Conservation (phyloP, 2,329 filamentous ascomycete species). For the Calonectria crousiana region DNA sequence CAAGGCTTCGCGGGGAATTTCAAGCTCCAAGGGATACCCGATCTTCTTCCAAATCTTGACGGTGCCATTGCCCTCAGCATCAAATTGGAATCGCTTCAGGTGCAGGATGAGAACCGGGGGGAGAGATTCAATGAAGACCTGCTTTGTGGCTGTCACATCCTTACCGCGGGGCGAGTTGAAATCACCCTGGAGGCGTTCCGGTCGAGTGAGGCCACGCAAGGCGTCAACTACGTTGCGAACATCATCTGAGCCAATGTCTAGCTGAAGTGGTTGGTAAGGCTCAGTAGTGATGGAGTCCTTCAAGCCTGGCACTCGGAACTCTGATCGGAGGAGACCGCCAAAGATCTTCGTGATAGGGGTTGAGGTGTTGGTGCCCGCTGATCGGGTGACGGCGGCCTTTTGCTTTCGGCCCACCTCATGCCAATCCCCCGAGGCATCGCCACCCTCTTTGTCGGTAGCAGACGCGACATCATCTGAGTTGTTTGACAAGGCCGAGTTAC, state of each 20-base stretch:
- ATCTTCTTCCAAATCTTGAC: conserved; percentile 99
- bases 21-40: conserved; percentile 92
- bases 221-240: conserved; percentile 94
- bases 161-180: conserved; percentile 84
- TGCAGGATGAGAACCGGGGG: conserved; percentile 94
- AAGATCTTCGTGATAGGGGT: conserved; percentile 96
- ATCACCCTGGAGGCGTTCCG: conserved; percentile 87
- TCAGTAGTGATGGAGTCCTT: conserved; percentile 94
- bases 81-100: conserved; percentile 97
- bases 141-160: conserved; percentile 86
- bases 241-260: conserved; percentile 90
- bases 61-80: conserved; percentile 81
- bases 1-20: conserved; percentile 92
- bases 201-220: conserved; percentile 83
- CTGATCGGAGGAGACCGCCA: conserved; percentile 89
- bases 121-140: conserved; percentile 92
- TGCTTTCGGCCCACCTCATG: conserved; percentile 95
- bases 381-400: conserved; percentile 85
- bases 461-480: conserved; percentile 45
- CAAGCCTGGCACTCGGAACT: conserved; percentile 85
- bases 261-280: conserved; percentile 92
- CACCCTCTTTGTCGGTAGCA: conserved; percentile 43
- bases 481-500: conserved; percentile 45
- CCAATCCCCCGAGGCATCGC: conserved; percentile 71
- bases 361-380: conserved; percentile 79